Evolutionary conservation across 805 yeast species (phyloP), one percentile per base, ranked within the genome.

Genomic region (Barnettozyma californica): DNA sequence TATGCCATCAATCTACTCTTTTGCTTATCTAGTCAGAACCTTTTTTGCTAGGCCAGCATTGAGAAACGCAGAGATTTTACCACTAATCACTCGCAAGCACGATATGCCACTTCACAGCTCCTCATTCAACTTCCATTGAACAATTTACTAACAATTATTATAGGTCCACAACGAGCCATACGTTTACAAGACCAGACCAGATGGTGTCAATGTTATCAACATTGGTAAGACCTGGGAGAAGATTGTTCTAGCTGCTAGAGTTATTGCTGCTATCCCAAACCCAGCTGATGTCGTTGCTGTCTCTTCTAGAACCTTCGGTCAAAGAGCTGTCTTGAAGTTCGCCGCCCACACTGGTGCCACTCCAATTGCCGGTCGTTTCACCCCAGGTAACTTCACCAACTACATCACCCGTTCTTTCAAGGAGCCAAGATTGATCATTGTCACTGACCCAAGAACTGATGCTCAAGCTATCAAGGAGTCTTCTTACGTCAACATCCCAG

Each of bases 331-430:
- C 65, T 85, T 94, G 77, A 94, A 94, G 83, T 94, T 86, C 72
- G 97, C 99, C 72, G 88, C 97, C 68, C 98, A 94, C 91, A 91
- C 98, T 68, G 98, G 98, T 77, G 97, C 99, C 65, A 92, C 98
- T 66, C 91, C 99, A 74, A 92, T 94, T 80, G 99, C 99, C 68
- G 99, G 99, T 80, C 90, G 99, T 83, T 94, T 94, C 87, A 94
- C 99, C 68, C 99, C 99, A 79, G 99, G 99, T 88, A 84, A 87
- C 81, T 94, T 94, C 94, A 94, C 99, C 75, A 94, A 94, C 83
- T 94, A 94, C 83, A 94, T 92, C 83, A 94, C 99, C 78, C 92
- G 97, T 80, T 89, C 97, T 67, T 94, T 94, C 97, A 94, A 92
- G 82, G 99, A 94, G 83, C 99, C 99, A 84, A 89, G 99, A 82